A percentile compares a stretch with the other conserved stretches of the same genome.
Evolutionary conservation across 371 early-diverging fungal genomes (phyloP).

Genomic region (Zopfochytrium polystomum): DNA sequence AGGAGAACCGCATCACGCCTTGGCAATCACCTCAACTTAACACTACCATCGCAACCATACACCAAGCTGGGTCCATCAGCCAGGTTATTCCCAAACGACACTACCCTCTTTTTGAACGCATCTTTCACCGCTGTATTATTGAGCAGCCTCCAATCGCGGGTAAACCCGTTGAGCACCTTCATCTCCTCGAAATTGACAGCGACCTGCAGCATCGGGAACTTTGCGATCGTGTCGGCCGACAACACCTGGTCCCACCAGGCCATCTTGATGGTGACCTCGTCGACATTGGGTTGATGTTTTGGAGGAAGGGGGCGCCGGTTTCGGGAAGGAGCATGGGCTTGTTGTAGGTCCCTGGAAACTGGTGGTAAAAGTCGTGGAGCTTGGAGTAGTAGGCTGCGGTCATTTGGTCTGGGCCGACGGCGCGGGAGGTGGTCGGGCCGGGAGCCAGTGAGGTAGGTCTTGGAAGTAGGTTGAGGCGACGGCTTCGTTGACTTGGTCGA

Average conservation of each 20-base stretch:
- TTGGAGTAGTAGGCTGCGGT: neutral
- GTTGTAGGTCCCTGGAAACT: constrained; percentile 17
- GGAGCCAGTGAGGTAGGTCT: constrained; percentile 13
- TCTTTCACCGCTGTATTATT: neutral
- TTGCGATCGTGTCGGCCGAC: constrained; percentile 26
- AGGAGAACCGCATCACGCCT: no score
- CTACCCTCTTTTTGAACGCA: neutral
- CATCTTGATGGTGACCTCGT: no score
- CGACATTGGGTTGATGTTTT: constrained; percentile 23
- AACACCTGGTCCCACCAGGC: constrained; percentile 42
- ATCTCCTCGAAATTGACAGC: constrained; percentile 39
- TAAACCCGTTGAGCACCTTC: constrained; percentile 12
- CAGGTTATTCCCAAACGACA: neutral
- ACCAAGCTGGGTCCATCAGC: neutral
- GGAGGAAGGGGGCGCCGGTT: constrained; percentile 23
- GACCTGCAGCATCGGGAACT: constrained; percentile 32
- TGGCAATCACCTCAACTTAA: neutral
- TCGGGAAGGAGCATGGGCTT: constrained; percentile 36
- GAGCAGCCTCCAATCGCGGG: constrained; percentile 15
- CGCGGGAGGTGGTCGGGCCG: neutral
- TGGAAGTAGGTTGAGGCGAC: constrained; percentile 3
- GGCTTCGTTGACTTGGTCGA: constrained; percentile 1
- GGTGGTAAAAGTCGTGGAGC: constrained; percentile 24
- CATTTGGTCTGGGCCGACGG: no score
- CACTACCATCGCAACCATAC: constrained; percentile 14